Percentiles rank a stretch among this genome's conserved stretches.
Conservation (phyloP, 257 asterid genomes). For the Parsonsia alboflavescens region DNA sequence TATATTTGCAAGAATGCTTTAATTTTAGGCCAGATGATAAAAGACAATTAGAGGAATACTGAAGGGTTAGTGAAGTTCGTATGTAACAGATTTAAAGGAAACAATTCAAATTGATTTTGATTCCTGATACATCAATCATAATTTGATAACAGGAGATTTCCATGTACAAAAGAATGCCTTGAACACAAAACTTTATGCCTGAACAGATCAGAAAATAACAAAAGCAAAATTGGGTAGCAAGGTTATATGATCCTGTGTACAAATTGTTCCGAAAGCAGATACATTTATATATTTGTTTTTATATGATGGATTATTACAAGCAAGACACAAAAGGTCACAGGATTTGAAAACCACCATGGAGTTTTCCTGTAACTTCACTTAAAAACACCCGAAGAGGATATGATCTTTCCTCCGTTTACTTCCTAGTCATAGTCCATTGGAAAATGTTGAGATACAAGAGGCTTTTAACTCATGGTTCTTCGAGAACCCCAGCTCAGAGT, state of each 20-base stretch:
- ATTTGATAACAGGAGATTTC: slow-evolving; percentile 2
- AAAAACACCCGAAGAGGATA: slow-evolving; percentile 25
- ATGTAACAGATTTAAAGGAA: not conserved
- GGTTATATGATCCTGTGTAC: slow-evolving; percentile 6
- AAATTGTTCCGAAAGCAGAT: slow-evolving; percentile 16
- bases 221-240: slow-evolving; percentile 15
- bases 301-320: slow-evolving; percentile 34
- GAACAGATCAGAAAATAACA: not conserved
- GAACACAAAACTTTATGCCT: not conserved
- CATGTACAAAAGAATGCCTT: slow-evolving; percentile 15
- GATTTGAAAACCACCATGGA: slow-evolving; percentile 46
- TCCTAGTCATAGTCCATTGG: slow-evolving; percentile 26
- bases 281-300: slow-evolving; percentile 13
- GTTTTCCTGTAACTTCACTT: slow-evolving; percentile 21
- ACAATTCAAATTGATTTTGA: not conserved
- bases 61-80: not conserved
- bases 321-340: slow-evolving; percentile 31
- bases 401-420: slow-evolving; percentile 25
- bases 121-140: not conserved
- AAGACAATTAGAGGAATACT: too few species aligned
- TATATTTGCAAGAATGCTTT: not conserved
- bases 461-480: slow-evolving; percentile 29
- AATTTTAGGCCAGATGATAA: too few species aligned
- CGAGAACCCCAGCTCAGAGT: slow-evolving; percentile 58
- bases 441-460: slow-evolving; percentile 28